Base-by-base conservation (phyloP, 345 rosid genomes). In the Lepidium aucheri region DNA sequence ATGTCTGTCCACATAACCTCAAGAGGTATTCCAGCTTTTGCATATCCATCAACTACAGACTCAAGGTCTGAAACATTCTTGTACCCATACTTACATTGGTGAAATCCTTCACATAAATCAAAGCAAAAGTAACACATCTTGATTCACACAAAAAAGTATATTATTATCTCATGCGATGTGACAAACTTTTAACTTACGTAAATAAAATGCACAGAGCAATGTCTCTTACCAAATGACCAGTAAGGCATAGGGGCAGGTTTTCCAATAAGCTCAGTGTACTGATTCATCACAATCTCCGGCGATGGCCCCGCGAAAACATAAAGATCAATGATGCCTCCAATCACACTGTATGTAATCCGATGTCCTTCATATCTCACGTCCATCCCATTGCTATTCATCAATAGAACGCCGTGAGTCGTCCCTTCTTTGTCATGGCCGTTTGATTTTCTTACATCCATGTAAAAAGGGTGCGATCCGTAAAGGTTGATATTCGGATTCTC, bases 1-100 rank as follows among this genome's bases (percentile, higher is more conserved):
- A 89, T 89, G 53, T 89, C 96, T 0, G 86, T 82, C 96, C 93
- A 89, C 77, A 89, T 86, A 9, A 86, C 93, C 54, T 89, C 96
- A 7, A 89, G 86, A 8, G 90, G 90, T 43, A 89, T 89, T 4
- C 64, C 45, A 40, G 92, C 85, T 69, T 83, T 82, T 46, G 86
- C 86, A 77, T 89, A 86, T 28, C 87, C 85, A 30, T 83, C 76
- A 18, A 84, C 87, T 43, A 84, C 92, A 22, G 44, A 60, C 65
- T 84, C 84, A 49, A 86, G 16, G 44, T 81, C 90, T 13, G 85
- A 62, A 1, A 86, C 84, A 56, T 84, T 82, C 60, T 71, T 82
- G 77, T 89, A 89, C 1, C 92, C 96, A 16, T 76, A 83, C 53
- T 83, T 67, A 56, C 92, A 89, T 22, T 89, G 92, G 44, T 89